Conservation (phyloP, 257 asterid species). For the Orobanche coerulescens region DNA sequence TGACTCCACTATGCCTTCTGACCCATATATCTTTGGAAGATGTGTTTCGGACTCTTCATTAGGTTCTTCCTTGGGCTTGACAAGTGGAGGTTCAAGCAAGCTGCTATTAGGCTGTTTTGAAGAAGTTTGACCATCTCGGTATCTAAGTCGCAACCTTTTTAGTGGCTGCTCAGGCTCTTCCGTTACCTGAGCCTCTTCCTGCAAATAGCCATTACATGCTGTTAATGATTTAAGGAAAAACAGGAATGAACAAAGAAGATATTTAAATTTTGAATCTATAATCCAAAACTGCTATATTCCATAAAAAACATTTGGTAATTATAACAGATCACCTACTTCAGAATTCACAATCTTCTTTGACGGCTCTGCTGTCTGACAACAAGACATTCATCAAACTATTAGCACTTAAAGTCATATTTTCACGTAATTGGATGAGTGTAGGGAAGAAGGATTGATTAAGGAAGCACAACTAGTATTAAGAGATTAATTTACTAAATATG, state of each 20-base stretch:
- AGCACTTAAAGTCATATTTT: slow-evolving; percentile 11
- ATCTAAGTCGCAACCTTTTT: slow-evolving; percentile 45
- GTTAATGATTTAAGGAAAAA: slow-evolving; percentile 6
- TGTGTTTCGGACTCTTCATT: slow-evolving; percentile 26
- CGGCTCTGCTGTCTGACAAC: slow-evolving; percentile 20
- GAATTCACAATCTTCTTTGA: slow-evolving; percentile 12
- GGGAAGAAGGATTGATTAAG: background rate
- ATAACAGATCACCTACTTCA: slow-evolving; percentile 19
- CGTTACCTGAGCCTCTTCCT: slow-evolving; percentile 39
- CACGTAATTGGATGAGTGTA: background rate
- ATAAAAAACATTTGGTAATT: slow-evolving; percentile 2
- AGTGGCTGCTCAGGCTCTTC: slow-evolving; percentile 56
- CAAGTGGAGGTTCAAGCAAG: slow-evolving; percentile 21
- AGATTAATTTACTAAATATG: slow-evolving; percentile 11
- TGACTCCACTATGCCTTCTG: slow-evolving; percentile 23
- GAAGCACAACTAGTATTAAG: slow-evolving; percentile 9
- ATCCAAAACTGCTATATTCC: background rate
- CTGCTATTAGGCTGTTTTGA: slow-evolving; percentile 15
- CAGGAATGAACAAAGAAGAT: background rate
- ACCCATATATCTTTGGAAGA: slow-evolving; percentile 16
- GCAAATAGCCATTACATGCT: slow-evolving; percentile 22
- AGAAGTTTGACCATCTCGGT: slow-evolving; percentile 42
- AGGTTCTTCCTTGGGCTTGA: slow-evolving; percentile 47
- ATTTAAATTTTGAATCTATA: slow-evolving; percentile 5
- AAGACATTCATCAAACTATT: slow-evolving; percentile 11